Percentiles rank a stretch among this genome's conserved stretches.
phyloP scores from a whole-genome alignment of 2,329 filamentous ascomycete species.

The Talaromyces funiculosus region DNA sequence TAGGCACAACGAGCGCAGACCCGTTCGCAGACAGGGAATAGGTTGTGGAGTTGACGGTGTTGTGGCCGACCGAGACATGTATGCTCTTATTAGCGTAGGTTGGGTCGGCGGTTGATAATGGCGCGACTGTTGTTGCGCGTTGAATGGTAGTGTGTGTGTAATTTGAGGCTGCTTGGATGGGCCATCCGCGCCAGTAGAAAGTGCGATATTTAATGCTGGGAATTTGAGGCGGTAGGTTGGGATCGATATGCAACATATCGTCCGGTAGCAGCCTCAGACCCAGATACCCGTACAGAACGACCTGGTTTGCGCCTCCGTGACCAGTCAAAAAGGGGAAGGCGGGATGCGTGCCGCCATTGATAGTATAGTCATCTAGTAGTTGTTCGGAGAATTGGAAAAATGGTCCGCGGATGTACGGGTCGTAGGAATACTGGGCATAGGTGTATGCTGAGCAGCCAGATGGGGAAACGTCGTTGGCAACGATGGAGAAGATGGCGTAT shows the following conservation, averaged over 20 bases:
- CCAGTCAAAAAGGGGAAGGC: conserved; percentile 68
- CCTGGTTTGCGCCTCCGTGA: conserved; percentile 63
- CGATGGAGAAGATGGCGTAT: conserved; percentile 63
- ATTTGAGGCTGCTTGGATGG: conserved; percentile 57
- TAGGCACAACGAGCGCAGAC: conserved; percentile 48
- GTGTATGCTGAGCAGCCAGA: conserved; percentile 65
- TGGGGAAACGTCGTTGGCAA: conserved; percentile 59
- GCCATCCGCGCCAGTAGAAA: conserved; percentile 62
- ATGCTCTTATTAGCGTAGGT: conserved; percentile 52
- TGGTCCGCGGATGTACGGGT: conserved; percentile 60
- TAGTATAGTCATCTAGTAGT: conserved; percentile 53
- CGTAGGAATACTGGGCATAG: conserved; percentile 58
- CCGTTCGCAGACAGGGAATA: conserved; percentile 47
- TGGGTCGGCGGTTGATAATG: conserved; percentile 49
- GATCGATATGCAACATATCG: conserved; percentile 56
- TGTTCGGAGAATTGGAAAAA: conserved; percentile 70
- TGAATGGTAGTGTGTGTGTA: conserved; percentile 59
- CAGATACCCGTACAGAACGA: conserved; percentile 62
- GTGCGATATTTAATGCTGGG: conserved; percentile 55
- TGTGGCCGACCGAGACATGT: conserved; percentile 52
- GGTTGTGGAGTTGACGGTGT: conserved; percentile 31
- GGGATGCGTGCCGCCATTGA: conserved; percentile 62
- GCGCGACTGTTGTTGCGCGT: conserved; percentile 42
- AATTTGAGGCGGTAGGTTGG: conserved; percentile 61
- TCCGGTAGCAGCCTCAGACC: conserved; percentile 58